These are phyloP conservation scores for Lathyrus oleraceus DNA, from an alignment of 306 rosid genomes.

Conservation along the genomic window DNA sequence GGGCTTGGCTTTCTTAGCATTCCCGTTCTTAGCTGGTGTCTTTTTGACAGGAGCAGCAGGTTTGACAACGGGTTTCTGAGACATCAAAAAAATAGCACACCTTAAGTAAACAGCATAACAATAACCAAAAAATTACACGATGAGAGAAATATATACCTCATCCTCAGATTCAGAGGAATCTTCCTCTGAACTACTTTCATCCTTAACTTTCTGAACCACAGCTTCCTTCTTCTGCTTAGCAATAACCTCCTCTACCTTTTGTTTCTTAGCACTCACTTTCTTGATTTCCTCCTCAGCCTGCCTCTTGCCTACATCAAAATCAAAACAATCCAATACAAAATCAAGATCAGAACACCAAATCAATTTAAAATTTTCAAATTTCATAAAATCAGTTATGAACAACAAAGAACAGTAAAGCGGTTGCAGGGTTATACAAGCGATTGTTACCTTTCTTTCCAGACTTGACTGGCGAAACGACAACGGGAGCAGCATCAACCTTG, in stretches of 20 bases:
- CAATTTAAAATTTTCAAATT: neutral
- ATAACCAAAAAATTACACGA: neutral
- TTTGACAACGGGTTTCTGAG: slow-evolving; percentile 50
- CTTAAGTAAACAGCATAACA: neutral
- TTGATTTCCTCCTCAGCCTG: slow-evolving; percentile 60
- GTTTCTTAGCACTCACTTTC: slow-evolving; percentile 63
- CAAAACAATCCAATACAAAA: neutral
- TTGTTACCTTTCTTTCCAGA: slow-evolving; percentile 64
- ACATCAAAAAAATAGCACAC: neutral
- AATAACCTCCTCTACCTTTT: slow-evolving; percentile 56
- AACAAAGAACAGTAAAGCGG: neutral
- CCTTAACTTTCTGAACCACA: slow-evolving; percentile 41
- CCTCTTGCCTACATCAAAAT: slow-evolving; percentile 57
- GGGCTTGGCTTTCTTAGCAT: slow-evolving; percentile 37
- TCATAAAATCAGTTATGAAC: neutral
- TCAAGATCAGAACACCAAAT: neutral
- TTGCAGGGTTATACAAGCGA: neutral
- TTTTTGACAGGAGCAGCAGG: slow-evolving; percentile 35
- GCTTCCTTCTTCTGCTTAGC: slow-evolving; percentile 56
- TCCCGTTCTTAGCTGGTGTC: slow-evolving; percentile 45
- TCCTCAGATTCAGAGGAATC: slow-evolving; percentile 63
- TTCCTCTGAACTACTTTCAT: slow-evolving; percentile 65
- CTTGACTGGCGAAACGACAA: slow-evolving; percentile 49
- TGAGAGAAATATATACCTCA: slow-evolving; percentile 36
- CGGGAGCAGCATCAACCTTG: slow-evolving; percentile 66